Evolutionary conservation across 2,329 filamentous ascomycete genomes (phyloP).

Genomic region (Arthrobotrys pseudoclavata): DNA sequence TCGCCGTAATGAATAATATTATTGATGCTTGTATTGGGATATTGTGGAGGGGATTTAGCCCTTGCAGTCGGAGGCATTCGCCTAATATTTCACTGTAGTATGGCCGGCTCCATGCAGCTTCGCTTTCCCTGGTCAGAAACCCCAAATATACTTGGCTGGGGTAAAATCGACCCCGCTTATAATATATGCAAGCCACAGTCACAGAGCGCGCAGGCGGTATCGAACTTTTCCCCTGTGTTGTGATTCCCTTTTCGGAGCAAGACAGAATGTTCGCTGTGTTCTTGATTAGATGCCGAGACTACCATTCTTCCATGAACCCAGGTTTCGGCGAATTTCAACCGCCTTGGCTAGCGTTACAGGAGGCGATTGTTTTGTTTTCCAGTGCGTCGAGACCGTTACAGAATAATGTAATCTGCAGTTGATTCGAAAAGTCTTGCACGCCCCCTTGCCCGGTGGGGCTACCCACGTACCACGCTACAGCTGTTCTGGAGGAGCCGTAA

Average conservation of each 20-base stretch:
- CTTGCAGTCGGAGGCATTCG: conserved; percentile 23
- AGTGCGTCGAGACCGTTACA: too few species aligned
- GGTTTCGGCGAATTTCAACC: conserved; percentile 22
- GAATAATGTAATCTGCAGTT: too few species aligned
- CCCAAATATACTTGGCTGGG: conserved; percentile 29
- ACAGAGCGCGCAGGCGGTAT: neutral
- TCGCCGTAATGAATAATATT: neutral
- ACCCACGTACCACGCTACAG: too few species aligned
- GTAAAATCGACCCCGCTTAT: conserved; percentile 34
- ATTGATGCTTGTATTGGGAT: neutral
- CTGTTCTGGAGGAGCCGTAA: too few species aligned
- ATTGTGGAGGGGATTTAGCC: neutral
- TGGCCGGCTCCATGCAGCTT: conserved; percentile 34
- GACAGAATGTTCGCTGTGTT: neutral
- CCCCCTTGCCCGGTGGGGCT: too few species aligned
- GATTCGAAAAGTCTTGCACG: too few species aligned
- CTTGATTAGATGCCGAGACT: neutral
- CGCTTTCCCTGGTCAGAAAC: conserved; percentile 33
- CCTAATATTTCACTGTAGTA: conserved; percentile 12
- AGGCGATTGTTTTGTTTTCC: neutral
- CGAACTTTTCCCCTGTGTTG: conserved; percentile 14
- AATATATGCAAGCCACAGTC: conserved; percentile 28
- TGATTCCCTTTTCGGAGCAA: neutral
- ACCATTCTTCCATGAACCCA: neutral
- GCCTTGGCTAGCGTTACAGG: conserved; percentile 21